Evolutionary conservation across 2,329 filamentous ascomycete species (phyloP), one percentile per base, ranked within the genome.

Genomic region (Gyromitra esculenta): DNA sequence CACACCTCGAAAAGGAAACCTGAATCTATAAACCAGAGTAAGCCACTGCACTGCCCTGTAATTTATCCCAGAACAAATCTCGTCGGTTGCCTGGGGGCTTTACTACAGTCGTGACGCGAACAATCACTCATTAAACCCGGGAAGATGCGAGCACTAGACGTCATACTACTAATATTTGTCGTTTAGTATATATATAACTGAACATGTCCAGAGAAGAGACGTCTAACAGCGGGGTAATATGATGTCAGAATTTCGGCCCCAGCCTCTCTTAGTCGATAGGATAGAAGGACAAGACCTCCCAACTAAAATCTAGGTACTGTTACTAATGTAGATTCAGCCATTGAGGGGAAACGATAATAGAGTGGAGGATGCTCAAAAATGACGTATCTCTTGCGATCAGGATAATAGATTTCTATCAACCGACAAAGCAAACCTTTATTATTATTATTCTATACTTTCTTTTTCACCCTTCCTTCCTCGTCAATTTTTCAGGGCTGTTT

Each of bases 181-280:
- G 21, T 5, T 31, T 25, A 9, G 18, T 54, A 54, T 41, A 15
- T 41, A 15, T 45, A 48, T 63, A 41, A 21, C 41, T 11, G 6
- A n/a, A 18, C 18, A 15, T 5, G n/a, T 15, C 35, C 11, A 43
- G 64, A 41, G 25, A 62, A 62, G 18, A 35, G 39, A 48, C 31
- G 39, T 45, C 25, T 13, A 35, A 48, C 52, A n/a, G 21, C 21
- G 25, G 66, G 18, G 50, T 70, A 62, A 52, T 63, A 56, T 70
- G 59, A 75, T 75, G 57, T 69, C 57, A 70, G 59, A 57, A 62
- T 54, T 13, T 54, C 21, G n/a, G 63, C 50, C 48, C 59, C 70
- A 64, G 41, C 57, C 65, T 57, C 59, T 41, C 48, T 37, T 37
- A 50, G 15, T 48, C 64, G 59, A 70, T 21, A 50, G 45, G 39